Evolutionary conservation across 257 asterid genomes (phyloP), one percentile per base, ranked within the genome.

Genomic region (Leonotis leonurus): DNA sequence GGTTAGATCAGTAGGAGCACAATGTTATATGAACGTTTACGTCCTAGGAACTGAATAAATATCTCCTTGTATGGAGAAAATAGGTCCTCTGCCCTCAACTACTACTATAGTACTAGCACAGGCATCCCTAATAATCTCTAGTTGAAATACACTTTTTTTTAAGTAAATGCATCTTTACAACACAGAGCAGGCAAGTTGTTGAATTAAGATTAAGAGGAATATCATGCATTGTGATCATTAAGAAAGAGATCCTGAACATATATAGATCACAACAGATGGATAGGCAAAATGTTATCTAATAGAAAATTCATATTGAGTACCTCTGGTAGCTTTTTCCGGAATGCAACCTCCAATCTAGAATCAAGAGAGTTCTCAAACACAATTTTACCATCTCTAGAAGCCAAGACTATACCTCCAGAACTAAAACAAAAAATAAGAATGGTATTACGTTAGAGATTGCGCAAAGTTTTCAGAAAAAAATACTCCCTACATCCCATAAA

Each of bases 341-440:
- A 88, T 49, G 76, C 92, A 68, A 91, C 95, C 30, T 91, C 98
- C 77, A 88, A 74, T 74, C 95, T 81, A 52, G 95, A 94, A 70
- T 88, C 96, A 57, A 88, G 94, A 37, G 90, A 86, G 83, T 88
- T 91, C 82, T 91, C 98, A 45, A 73, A 88, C 81, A 91, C 98
- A 69, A 91, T 91, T 74, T 88, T 91, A 45, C 98, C 98, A 81
- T 91, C 96, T 64, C 94, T 81, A 66, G 98, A 91, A 70, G 98
- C 98, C 85, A 91, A 75, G 17, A 91, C 96, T 7, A 88, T 92
- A 54, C 98, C 98, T 72, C 98, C 98, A 20, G 92, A 67, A 71
- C 98, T 91, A 77, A 35, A 72, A 56, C 10, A 65, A 8, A 64
- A 73, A 27, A 55, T 5, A 67, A 17, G 41, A 56, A 64, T 21